Conservation (phyloP, 2,329 filamentous ascomycete genomes). For the Penicillium sp. region DNA sequence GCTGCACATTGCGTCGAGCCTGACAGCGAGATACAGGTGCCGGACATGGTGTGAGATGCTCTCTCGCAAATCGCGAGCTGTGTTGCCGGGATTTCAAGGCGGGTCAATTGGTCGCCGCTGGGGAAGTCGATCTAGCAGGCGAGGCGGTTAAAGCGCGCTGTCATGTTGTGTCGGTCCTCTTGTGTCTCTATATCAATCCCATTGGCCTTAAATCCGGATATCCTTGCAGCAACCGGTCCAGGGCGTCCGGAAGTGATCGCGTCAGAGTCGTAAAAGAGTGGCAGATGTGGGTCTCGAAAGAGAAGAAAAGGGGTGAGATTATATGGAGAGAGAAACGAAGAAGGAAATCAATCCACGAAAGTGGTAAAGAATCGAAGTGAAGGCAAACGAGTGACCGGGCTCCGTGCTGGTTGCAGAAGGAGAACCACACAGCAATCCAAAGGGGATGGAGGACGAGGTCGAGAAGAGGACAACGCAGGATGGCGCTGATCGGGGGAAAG, state of each 20-base stretch:
- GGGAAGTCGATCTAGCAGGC: conserved; percentile 8
- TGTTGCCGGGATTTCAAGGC: background rate
- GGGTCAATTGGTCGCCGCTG: conserved; percentile 1
- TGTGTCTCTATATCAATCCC: background rate
- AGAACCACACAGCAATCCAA: conserved; percentile 8
- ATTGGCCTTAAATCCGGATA: background rate
- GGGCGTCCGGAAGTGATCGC: conserved; percentile 9
- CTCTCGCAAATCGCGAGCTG: background rate
- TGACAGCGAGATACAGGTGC: conserved; percentile 68
- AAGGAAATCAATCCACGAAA: conserved; percentile 7
- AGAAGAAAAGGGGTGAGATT: conserved; percentile 1
- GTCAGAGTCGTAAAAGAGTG: conserved; percentile 17
- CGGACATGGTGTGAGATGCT: conserved; percentile 39
- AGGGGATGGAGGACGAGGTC: conserved; percentile 13
- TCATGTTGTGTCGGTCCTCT: conserved; percentile 19
- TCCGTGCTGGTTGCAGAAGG: conserved; percentile 10
- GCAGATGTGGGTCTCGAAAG: conserved; percentile 4
- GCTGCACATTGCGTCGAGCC: conserved; percentile 74
- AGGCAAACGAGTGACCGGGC: conserved; percentile 20
- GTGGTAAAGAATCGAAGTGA: conserved; percentile 19
- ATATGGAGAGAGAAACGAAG: background rate
- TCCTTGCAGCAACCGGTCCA: background rate
- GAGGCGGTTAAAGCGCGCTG: conserved; percentile 6
- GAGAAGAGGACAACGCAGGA: conserved; percentile 13
- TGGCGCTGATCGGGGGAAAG: conserved; percentile 14